Conservation (phyloP, 2,329 filamentous ascomycete genomes). For the Colletotrichum tropicale region DNA sequence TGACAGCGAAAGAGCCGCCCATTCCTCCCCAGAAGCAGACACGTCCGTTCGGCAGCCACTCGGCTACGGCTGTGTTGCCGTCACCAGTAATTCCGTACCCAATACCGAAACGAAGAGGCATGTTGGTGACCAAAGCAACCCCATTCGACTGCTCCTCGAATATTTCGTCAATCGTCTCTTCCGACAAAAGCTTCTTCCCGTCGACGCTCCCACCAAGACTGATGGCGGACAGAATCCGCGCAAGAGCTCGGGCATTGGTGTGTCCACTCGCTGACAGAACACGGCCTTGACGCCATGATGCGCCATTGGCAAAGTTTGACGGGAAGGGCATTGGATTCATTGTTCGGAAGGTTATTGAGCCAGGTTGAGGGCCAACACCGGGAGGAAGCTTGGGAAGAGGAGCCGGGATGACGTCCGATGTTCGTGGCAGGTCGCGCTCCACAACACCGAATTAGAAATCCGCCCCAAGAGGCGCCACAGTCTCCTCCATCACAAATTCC, state of each 20-base stretch:
- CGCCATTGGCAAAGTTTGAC: conserved; percentile 24
- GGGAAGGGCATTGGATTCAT: conserved; percentile 27
- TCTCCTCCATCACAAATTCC: conserved; percentile 40
- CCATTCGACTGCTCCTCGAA: conserved; percentile 47
- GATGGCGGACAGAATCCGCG: conserved; percentile 39
- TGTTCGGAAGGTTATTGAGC: conserved; percentile 33
- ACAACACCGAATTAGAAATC: conserved; percentile 49
- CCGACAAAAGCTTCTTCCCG: conserved; percentile 35
- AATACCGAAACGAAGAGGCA: conserved; percentile 42
- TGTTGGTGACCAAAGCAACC: conserved; percentile 40
- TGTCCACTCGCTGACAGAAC: conserved; percentile 49
- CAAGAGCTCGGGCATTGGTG: conserved; percentile 46
- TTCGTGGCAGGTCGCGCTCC: conserved; percentile 43
- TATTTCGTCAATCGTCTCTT: conserved; percentile 44
- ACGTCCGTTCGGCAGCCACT: conserved; percentile 35
- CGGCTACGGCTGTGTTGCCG: conserved; percentile 23
- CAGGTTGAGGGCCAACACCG: conserved; percentile 20
- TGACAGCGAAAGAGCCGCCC: conserved; percentile 46
- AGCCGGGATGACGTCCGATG: conserved; percentile 33
- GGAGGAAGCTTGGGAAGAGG: conserved; percentile 24
- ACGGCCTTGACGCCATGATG: conserved; percentile 40
- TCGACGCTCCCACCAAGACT: conserved; percentile 23
- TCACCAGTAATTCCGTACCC: conserved; percentile 40
- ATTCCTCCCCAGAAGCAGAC: conserved; percentile 47
- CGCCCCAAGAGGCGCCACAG: conserved; percentile 43